Conservation (phyloP, 1,284 basidiomycete species). For the Naganishia cerealis region DNA sequence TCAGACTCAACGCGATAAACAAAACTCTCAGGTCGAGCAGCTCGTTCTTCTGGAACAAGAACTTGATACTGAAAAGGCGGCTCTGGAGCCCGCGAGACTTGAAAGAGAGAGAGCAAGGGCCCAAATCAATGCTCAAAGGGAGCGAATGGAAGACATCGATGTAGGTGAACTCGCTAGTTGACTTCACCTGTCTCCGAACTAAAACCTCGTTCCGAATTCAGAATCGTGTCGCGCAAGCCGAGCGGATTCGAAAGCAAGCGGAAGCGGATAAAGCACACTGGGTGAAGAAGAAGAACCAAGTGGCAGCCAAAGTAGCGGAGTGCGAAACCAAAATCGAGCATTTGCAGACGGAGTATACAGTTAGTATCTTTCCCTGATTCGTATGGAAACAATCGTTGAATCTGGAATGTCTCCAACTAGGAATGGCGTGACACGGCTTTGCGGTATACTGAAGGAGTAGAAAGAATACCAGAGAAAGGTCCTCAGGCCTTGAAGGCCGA, state of each 20-base stretch:
- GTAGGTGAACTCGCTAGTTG: constrained; percentile 5
- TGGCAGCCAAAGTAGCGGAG: constrained; percentile 58
- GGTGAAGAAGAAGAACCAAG: constrained; percentile 21
- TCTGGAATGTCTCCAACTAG: neutral
- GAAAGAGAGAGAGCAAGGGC: constrained; percentile 14
- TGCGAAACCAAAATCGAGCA: constrained; percentile 55
- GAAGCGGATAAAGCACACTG: constrained; percentile 42
- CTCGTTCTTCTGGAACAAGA: constrained; percentile 11
- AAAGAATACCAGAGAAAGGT: constrained; percentile 51
- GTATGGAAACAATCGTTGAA: neutral
- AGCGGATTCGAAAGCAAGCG: constrained; percentile 26
- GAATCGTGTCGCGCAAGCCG: constrained; percentile 26
- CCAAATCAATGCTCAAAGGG: neutral
- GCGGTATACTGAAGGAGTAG: constrained; percentile 12
- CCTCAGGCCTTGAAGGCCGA: constrained; percentile 62
- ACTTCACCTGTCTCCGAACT: neutral
- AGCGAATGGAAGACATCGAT: constrained; percentile 7
- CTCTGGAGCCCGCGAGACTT: constrained; percentile 36
- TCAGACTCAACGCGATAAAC: constrained; percentile 11
- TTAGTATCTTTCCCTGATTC: constrained; percentile 46
- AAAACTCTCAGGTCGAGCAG: constrained; percentile 33
- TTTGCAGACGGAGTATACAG: constrained; percentile 51
- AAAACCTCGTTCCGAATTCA: neutral
- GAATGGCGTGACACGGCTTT: constrained; percentile 25
- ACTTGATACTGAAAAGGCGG: constrained; percentile 30